A percentile compares a stretch with the other conserved stretches of the same genome.
phyloP scores from a whole-genome alignment of 257 asterid species.

The Solanum habrochaites region DNA sequence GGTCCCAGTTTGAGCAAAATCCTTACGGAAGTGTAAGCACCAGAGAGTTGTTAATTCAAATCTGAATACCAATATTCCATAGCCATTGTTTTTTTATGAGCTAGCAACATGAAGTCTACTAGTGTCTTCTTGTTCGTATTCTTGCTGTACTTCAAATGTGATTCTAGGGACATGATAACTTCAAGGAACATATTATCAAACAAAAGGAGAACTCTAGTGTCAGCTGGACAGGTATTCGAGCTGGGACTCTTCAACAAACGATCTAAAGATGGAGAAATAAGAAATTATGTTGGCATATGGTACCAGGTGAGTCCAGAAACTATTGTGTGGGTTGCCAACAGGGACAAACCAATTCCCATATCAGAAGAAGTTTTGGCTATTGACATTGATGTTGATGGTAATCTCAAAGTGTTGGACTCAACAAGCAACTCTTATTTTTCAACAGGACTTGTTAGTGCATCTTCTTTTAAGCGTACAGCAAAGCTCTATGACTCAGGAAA shows the following conservation, averaged over 20 bases:
- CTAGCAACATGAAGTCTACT: background rate
- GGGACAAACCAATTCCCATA: constrained; percentile 1
- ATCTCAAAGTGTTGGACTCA: background rate
- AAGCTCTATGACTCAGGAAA: constrained; percentile 23
- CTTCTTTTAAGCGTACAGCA: background rate
- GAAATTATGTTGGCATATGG: constrained; percentile 27
- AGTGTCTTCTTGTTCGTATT: background rate
- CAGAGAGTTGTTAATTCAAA: background rate
- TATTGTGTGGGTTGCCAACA: constrained; percentile 28
- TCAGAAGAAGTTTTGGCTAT: constrained; percentile 3
- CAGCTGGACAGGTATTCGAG: constrained; percentile 16
- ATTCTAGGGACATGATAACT: background rate
- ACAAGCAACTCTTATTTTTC: background rate
- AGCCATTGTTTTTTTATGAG: background rate
- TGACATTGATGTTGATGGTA: constrained; percentile 11
- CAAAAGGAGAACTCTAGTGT: constrained; percentile 9
- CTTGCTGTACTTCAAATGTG: background rate
- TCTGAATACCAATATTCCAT: background rate
- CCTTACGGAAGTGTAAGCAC: background rate
- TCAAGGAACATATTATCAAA: background rate
- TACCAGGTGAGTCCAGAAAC: background rate
- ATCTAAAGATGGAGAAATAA: background rate
- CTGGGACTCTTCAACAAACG: constrained; percentile 14
- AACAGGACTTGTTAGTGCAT: background rate
- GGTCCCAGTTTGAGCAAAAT: background rate